Conservation (phyloP, 2,329 filamentous ascomycete species). For the Penicillium hesseltinei region DNA sequence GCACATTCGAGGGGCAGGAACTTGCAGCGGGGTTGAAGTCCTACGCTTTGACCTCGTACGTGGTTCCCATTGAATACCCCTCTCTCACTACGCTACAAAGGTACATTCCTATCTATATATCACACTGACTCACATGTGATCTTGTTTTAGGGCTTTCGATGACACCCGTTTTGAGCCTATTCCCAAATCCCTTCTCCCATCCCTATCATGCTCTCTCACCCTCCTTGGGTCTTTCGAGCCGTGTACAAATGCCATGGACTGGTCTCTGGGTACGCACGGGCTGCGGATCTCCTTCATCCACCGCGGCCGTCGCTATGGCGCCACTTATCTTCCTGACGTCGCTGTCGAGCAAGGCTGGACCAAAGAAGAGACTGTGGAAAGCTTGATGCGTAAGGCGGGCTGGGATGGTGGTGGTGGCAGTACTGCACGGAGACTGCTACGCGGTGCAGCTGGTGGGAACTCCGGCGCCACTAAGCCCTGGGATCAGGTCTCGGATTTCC, state of each 20-base stretch:
- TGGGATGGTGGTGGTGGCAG: slow-evolving; percentile 65
- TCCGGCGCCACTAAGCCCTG: slow-evolving; percentile 51
- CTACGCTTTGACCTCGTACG: slow-evolving; percentile 78
- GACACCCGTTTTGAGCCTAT: slow-evolving; percentile 63
- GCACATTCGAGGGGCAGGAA: slow-evolving; percentile 79
- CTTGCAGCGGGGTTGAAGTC: slow-evolving; percentile 70
- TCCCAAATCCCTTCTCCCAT: slow-evolving; percentile 46
- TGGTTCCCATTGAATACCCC: slow-evolving; percentile 13
- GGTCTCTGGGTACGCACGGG: slow-evolving; percentile 82
- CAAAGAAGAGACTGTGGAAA: slow-evolving; percentile 85
- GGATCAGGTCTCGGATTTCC: slow-evolving; percentile 71
- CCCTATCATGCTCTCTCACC: slow-evolving; percentile 63
- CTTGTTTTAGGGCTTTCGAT: slow-evolving; percentile 56
- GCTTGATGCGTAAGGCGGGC: slow-evolving; percentile 90
- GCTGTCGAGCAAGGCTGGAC: slow-evolving; percentile 91
- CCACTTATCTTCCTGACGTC: slow-evolving; percentile 91
- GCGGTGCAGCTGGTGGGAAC: slow-evolving; percentile 36
- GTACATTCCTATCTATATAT: not conserved
- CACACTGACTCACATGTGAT: not conserved
- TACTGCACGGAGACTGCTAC: slow-evolving; percentile 37
- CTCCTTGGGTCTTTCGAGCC: slow-evolving; percentile 83
- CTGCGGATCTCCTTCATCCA: slow-evolving; percentile 82
- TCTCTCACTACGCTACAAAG: not conserved
- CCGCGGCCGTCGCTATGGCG: slow-evolving; percentile 69
- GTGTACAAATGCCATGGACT: slow-evolving; percentile 71